phyloP scores from a whole-genome alignment of 1,284 basidiomycete genomes.

The Dichomitus squalens region DNA sequence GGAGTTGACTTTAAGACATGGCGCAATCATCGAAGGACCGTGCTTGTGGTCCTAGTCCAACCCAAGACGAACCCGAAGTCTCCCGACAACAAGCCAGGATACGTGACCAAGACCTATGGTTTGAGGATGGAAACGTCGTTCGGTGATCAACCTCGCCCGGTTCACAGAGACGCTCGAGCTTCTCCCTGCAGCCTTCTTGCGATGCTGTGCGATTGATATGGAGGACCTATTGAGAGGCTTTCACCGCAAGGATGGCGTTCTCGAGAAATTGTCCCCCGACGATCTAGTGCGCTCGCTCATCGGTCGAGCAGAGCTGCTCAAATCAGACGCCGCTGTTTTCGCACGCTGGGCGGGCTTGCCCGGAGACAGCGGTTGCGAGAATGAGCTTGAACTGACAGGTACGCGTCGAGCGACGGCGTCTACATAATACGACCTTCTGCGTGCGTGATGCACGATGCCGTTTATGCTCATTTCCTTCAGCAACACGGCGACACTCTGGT shows the following conservation, averaged over 20 bases:
- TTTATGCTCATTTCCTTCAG: no score
- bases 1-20: no score
- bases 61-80: not conserved
- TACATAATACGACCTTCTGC: no score
- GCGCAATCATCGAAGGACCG: no score
- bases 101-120: conserved; percentile 5
- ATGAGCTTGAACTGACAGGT: no score
- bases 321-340: not conserved
- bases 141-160: not conserved
- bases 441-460: no score
- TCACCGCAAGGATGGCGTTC: conserved; percentile 4
- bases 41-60: no score
- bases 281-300: not conserved
- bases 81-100: not conserved
- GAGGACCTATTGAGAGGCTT: conserved; percentile 4
- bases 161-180: not conserved
- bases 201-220: conserved; percentile 8
- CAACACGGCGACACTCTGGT: no score
- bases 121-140: conserved; percentile 1
- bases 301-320: not conserved
- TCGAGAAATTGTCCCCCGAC: conserved; percentile 5
- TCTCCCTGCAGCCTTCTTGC: conserved; percentile 6
- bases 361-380: no score
- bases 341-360: not conserved
- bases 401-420: no score